Percentiles rank a stretch among this genome's conserved stretches.
Evolutionary conservation across 1,284 basidiomycete genomes (phyloP).

Genomic region (Boletus sp.): DNA sequence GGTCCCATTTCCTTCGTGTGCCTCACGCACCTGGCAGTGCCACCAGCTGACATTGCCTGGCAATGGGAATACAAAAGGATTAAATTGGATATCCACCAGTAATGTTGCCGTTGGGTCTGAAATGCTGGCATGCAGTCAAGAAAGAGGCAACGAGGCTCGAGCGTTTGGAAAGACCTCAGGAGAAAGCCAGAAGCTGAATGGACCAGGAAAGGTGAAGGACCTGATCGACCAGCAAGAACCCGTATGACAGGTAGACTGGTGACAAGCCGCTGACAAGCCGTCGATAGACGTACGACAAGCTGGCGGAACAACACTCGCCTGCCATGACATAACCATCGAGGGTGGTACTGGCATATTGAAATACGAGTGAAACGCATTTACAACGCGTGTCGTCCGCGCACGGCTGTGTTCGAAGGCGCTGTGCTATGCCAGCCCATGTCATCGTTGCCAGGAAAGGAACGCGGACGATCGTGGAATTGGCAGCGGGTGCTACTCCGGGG

Average conservation of each 20-base stretch:
- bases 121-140: neutral
- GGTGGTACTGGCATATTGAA: too few species aligned
- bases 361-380: neutral
- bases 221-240: neutral
- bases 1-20: slow-evolving; percentile 5
- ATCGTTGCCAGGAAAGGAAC: too few species aligned
- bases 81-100: neutral
- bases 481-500: too few species aligned
- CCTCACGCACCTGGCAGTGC: neutral
- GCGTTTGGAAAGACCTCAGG: neutral
- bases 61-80: neutral
- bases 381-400: neutral
- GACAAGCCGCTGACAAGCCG: too few species aligned
- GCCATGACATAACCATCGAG: too few species aligned
- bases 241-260: too few species aligned
- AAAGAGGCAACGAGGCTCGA: neutral
- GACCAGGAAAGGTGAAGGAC: neutral
- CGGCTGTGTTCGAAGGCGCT: slow-evolving; percentile 1
- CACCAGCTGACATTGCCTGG: neutral
- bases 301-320: too few species aligned
- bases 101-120: neutral
- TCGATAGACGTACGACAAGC: too few species aligned
- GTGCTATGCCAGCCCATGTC: too few species aligned
- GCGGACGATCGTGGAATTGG: neutral
- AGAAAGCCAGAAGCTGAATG: neutral